Conservation (phyloP, 768 basidiomycete species). For the Rhodotorula babjevae region DNA sequence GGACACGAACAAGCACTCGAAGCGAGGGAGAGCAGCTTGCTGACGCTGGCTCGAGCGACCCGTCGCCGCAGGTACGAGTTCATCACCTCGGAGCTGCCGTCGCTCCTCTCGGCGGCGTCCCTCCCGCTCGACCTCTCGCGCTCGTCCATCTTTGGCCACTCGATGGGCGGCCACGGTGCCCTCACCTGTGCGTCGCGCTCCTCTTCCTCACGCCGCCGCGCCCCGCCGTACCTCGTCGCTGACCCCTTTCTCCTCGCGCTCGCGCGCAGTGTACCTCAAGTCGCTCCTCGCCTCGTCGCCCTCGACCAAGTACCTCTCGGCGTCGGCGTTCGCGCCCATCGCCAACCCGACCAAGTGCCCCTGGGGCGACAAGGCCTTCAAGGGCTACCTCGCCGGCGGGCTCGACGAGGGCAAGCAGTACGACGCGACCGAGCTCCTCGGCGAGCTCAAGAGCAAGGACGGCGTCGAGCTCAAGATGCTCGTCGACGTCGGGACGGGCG, state of each 20-base stretch:
- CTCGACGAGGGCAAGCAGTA: conserved; percentile 70
- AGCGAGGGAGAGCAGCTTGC: no score
- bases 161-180: conserved; percentile 96
- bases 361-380: conserved; percentile 91
- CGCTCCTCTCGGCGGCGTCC: conserved; percentile 65
- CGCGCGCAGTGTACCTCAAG: conserved; percentile 62
- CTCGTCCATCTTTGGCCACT: conserved; percentile 89
- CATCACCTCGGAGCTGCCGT: conserved; percentile 76
- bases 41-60: not conserved
- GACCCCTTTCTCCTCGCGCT: no score
- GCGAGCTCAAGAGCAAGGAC: conserved; percentile 53
- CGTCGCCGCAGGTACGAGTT: conserved; percentile 83
- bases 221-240: no score
- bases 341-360: conserved; percentile 72
- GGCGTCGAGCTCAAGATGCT: conserved; percentile 61
- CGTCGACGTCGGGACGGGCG: conserved; percentile 57
- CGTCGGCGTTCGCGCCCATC: conserved; percentile 81
- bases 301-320: conserved; percentile 63
- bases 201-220: no score
- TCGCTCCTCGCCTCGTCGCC: conserved; percentile 50
- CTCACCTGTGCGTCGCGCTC: conserved; percentile 52
- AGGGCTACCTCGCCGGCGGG: conserved; percentile 73
- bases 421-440: conserved; percentile 80
- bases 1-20: conserved; percentile 27
- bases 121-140: conserved; percentile 76